Base-by-base conservation (phyloP, 2,329 filamentous ascomycete genomes). In the Fusarium oligoseptatum region DNA sequence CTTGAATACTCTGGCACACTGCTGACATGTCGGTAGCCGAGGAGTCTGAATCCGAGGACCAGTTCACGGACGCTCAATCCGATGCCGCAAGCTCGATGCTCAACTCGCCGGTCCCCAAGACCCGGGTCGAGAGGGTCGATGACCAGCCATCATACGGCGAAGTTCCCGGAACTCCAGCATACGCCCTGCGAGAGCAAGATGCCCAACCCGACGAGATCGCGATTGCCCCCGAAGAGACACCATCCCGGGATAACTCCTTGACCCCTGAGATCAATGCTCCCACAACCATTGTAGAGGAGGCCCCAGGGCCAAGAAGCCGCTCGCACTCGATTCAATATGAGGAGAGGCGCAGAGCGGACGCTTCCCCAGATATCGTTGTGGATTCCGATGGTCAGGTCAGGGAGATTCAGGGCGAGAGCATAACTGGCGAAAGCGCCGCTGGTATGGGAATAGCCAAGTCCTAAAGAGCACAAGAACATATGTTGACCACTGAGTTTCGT, bases 61-160 rank as follows among this genome's bases (percentile, higher is more conserved):
- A 93, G 82, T 93, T 92, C 81, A 92, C 89, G 60, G 91, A 93
- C 80, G 91, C 91, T 37, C 89, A 89, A 64, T 91, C 90, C 37
- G 87, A 82, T 66, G 85, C 79, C 67, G 82, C 77, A 75, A 88
- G 82, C 79, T 85, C 83, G 10, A 83, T 81, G 7, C 78, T 81
- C 45, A 82, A 80, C 71, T 88, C 88, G 15, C 88, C 89, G 22
- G 87, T 91, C 64, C 90, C 89, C n/a, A 87, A 84, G 71, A 90
- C 88, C 27, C 83, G 89, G 64, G 86, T 91, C 37, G 89, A 92
- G 79, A 89, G 87, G 82, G 85, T 91, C 67, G 87, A 90, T 78
- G 85, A 89, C 75, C 78, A 79, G 39, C 79, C 80, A 8, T 76
- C 89, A 45, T 87, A 92, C 75, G 90, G 89, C 70, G 89, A 92